Conservation (phyloP, 306 rosid species). For the Medicago lupulina region DNA sequence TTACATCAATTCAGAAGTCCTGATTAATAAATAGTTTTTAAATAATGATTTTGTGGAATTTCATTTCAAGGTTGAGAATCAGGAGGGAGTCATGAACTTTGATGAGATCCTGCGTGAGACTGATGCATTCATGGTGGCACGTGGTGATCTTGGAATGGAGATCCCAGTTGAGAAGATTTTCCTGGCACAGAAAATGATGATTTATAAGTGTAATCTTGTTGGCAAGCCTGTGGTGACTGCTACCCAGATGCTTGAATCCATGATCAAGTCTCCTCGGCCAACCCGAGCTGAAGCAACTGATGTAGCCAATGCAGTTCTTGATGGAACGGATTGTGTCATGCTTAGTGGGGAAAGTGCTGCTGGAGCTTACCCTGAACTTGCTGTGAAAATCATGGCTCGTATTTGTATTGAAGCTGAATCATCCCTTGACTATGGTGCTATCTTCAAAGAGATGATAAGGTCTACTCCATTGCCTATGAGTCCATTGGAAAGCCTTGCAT, state of each 20-base stretch:
- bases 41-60: slow-evolving; percentile 31
- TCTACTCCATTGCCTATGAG: slow-evolving; percentile 97
- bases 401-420: slow-evolving; percentile 95
- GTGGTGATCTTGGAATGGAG: slow-evolving; percentile 99
- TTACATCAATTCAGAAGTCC: slow-evolving; percentile 5
- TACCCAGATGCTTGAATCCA: slow-evolving; percentile 97
- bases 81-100: slow-evolving; percentile 95
- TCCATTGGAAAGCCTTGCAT: slow-evolving; percentile 97
- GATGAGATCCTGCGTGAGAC: slow-evolving; percentile 97
- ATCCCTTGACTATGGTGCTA: slow-evolving; percentile 86
- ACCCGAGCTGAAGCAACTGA: slow-evolving; percentile 98
- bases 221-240: slow-evolving; percentile 99
- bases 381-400: slow-evolving; percentile 92
- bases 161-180: slow-evolving; percentile 97
- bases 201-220: slow-evolving; percentile 91
- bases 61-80: slow-evolving; percentile 81
- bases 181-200: slow-evolving; percentile 97
- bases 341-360: slow-evolving; percentile 99
- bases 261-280: slow-evolving; percentile 97
- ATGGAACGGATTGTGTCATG: slow-evolving; percentile 97
- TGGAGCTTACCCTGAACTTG: slow-evolving; percentile 90
- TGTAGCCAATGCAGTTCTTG: slow-evolving; percentile 94
- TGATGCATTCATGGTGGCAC: slow-evolving; percentile 98
- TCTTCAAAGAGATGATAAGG: slow-evolving; percentile 94
- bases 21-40: slow-evolving; percentile 30